A percentile compares a stretch with the other conserved stretches of the same genome.
These are phyloP conservation scores for Claviceps quebecensis DNA, from an alignment of 2,329 filamentous ascomycete species.

Conservation along the genomic window DNA sequence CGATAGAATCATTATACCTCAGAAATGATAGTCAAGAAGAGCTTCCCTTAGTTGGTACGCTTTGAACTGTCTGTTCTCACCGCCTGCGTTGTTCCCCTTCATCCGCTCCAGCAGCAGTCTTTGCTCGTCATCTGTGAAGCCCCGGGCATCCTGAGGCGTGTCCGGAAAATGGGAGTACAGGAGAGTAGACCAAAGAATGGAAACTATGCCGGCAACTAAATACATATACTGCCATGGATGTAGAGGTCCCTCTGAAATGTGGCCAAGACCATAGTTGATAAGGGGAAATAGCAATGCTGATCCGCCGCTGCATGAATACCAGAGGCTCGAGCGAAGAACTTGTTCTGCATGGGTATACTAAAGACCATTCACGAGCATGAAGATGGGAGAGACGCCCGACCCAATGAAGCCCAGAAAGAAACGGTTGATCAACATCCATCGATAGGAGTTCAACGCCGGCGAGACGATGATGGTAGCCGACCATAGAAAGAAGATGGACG, in stretches of 20 bases:
- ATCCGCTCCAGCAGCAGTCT: slow-evolving; percentile 13
- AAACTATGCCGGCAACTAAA: slow-evolving; percentile 20
- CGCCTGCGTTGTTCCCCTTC: slow-evolving; percentile 15
- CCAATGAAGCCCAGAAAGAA: slow-evolving; percentile 25
- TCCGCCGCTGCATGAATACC: slow-evolving; percentile 24
- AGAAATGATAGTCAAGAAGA: slow-evolving; percentile 15
- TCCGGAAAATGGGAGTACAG: slow-evolving; percentile 18
- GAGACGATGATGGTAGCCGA: slow-evolving; percentile 14
- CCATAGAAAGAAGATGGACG: slow-evolving; percentile 18
- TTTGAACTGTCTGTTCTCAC: slow-evolving; percentile 15
- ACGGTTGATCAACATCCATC: slow-evolving; percentile 18
- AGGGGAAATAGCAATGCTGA: slow-evolving; percentile 20
- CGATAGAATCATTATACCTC: slow-evolving; percentile 15
- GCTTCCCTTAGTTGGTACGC: slow-evolving; percentile 15
- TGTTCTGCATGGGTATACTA: slow-evolving; percentile 27
- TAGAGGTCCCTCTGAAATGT: slow-evolving; percentile 14
- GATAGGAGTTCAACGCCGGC: slow-evolving; percentile 9
- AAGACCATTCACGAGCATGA: slow-evolving; percentile 23
- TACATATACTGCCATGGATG: slow-evolving; percentile 21
- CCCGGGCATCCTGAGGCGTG: slow-evolving; percentile 15
- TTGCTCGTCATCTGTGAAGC: slow-evolving; percentile 17
- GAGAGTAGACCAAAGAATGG: slow-evolving; percentile 13
- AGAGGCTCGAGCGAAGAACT: slow-evolving; percentile 11
- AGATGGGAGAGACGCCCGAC: slow-evolving; percentile 18
- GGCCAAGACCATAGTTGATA: slow-evolving; percentile 21